A percentile compares a stretch with the other conserved stretches of the same genome.
These are phyloP conservation scores for Iris macrosiphon DNA, from an alignment of 106 monocot genomes.

Conservation along the genomic window DNA sequence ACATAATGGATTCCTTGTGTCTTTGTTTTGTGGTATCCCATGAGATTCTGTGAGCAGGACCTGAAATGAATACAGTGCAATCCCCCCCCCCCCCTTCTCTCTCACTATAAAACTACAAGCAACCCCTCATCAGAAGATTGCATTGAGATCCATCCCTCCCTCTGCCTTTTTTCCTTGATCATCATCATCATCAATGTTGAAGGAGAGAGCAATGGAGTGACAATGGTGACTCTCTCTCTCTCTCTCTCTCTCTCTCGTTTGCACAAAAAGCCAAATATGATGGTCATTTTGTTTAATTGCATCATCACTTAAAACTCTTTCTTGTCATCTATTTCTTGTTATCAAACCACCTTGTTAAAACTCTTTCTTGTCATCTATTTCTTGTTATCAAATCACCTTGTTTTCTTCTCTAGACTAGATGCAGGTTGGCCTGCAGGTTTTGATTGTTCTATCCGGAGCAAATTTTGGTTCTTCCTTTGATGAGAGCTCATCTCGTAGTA, in stretches of 20 bases:
- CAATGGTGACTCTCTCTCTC: neutral
- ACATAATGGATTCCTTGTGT: neutral
- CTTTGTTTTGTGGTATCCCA: neutral
- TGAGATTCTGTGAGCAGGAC: neutral
- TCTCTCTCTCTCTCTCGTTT: neutral
- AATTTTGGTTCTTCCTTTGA: no score
- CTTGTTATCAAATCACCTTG: neutral
- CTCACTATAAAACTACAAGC: conserved; percentile 11
- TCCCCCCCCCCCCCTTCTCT: neutral
- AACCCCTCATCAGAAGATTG: conserved; percentile 6
- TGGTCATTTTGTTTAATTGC: neutral
- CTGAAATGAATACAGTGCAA: neutral
- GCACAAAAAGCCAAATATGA: neutral
- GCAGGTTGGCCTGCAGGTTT: no score
- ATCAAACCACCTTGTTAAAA: neutral
- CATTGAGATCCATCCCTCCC: conserved; percentile 12
- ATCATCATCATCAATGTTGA: no score
- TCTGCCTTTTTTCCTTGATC: conserved; percentile 9
- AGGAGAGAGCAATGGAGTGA: no score
- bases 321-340: neutral
- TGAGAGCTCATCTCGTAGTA: no score
- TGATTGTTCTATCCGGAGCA: no score
- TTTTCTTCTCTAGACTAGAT: no score
- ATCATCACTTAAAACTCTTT: neutral
- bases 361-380: neutral